Evolutionary conservation across 164 flowering plant genomes (phyloP).

Genomic region (Chimonanthus praecox): DNA sequence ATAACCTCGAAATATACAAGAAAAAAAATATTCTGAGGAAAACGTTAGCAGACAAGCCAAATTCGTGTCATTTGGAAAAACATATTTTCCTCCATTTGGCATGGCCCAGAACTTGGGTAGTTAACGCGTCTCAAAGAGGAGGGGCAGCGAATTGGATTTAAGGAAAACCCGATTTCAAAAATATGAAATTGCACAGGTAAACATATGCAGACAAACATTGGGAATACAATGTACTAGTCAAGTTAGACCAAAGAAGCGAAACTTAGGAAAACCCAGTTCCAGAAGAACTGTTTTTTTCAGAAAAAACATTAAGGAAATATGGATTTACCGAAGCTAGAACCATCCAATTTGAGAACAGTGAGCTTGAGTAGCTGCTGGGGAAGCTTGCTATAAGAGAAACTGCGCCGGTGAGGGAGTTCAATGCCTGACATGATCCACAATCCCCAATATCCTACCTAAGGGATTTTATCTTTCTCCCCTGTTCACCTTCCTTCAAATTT

Average conservation of each 20-base stretch:
- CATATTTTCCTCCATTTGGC: too few species aligned
- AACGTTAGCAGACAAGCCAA: too few species aligned
- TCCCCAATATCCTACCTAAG: neutral
- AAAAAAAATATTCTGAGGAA: too few species aligned
- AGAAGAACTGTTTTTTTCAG: too few species aligned
- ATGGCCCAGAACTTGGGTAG: too few species aligned
- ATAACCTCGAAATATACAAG: too few species aligned
- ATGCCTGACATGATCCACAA: neutral
- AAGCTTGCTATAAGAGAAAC: slow-evolving; percentile 43
- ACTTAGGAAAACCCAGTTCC: too few species aligned
- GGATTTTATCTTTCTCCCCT: too few species aligned
- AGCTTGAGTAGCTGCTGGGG: slow-evolving; percentile 54
- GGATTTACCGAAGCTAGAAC: slow-evolving; percentile 60
- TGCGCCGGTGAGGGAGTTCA: slow-evolving; percentile 11
- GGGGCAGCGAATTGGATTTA: too few species aligned
- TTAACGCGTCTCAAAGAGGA: too few species aligned
- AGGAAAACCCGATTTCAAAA: too few species aligned
- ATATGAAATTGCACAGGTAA: neutral
- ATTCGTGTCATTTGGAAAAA: too few species aligned
- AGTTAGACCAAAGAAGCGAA: neutral
- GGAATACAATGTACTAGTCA: neutral
- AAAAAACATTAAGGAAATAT: neutral
- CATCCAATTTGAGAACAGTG: slow-evolving; percentile 73
- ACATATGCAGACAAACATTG: neutral
- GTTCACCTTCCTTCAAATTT: neutral